Base-by-base conservation (phyloP, 352 stramenopile species). In the Paralagenidium karlingii region DNA sequence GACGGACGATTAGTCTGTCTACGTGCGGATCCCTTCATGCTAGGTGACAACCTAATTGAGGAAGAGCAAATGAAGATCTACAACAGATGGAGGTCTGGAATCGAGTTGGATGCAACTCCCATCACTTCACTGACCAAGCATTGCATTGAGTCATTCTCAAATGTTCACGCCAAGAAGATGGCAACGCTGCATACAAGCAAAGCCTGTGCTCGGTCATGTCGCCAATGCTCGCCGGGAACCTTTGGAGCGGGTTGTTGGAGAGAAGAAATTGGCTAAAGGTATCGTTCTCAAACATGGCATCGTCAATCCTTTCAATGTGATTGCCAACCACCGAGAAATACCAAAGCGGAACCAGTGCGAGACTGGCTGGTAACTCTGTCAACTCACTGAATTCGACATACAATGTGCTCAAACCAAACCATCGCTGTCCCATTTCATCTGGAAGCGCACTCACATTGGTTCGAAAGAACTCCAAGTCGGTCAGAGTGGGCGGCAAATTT, bases 381-480 rank as follows among this genome's bases (percentile, higher is more conserved):
- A 58, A 36, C 12, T 29, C 26, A 1, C 38, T 34, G 11, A 39
- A 9, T 21, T 53, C 49, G 22, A 48, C 33, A 8, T 42, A 19
- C 8, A 57, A 38, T 3, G 25, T 18, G 2, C 31, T 6, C 5
- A 43, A 12, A 3, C 34, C 37, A 8, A 34, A 32, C 49, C 43
- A 52, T 2, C 29, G 24, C 16, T 41, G 20, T n/a, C 38, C 41
- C 19, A 57, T 10, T 4, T 44, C 31, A 8, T 44, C 32, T 0
- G 49, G 49, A 8, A 57, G 16, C 5, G 0, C 15, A 0, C 43
- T 52, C 6, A 57, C 16, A 21, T 57, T 52, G 10, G 49, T 52
- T 28, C 13, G 30, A 15, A 32, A 52, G 2, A 51, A 8, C 18
- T 49, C 32, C 10, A 52, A 16, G 27, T 52, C 38, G 22, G 12